Percentiles rank a stretch among this genome's conserved stretches.
phyloP scores from a whole-genome alignment of 2,329 filamentous ascomycete species.

The Chaetomium globosum region DNA sequence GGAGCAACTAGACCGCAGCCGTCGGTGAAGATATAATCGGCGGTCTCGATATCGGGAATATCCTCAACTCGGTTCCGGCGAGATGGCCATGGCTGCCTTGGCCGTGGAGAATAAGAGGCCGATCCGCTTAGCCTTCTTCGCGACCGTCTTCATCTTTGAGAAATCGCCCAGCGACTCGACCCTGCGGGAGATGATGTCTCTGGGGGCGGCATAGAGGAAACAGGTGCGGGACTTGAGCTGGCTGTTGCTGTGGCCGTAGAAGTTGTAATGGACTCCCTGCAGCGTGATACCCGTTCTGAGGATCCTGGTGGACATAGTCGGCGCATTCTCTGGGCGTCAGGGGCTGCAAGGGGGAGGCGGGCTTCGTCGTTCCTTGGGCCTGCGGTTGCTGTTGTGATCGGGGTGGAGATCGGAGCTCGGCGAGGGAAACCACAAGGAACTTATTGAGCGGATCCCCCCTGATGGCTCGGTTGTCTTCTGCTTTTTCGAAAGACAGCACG shows the following conservation, averaged over 20 bases:
- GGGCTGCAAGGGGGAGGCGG: slow-evolving; percentile 29
- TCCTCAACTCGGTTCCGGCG: slow-evolving; percentile 44
- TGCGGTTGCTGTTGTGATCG: slow-evolving; percentile 17
- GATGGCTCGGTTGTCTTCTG: slow-evolving; percentile 43
- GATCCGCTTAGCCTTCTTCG: slow-evolving; percentile 48
- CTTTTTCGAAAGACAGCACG: slow-evolving; percentile 38
- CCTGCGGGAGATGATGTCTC: slow-evolving; percentile 41
- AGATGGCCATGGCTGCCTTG: slow-evolving; percentile 40
- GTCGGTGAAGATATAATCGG: slow-evolving; percentile 48
- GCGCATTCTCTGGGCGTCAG: slow-evolving; percentile 42
- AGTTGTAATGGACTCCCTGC: slow-evolving; percentile 45
- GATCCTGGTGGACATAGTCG: slow-evolving; percentile 44
- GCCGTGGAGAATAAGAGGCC: slow-evolving; percentile 47
- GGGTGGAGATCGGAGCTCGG: slow-evolving; percentile 40
- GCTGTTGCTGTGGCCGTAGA: slow-evolving; percentile 50
- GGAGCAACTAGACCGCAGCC: slow-evolving; percentile 46
- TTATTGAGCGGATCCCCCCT: slow-evolving; percentile 37
- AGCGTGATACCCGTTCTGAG: slow-evolving; percentile 42
- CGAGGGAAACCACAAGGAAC: slow-evolving; percentile 43
- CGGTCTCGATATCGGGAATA: slow-evolving; percentile 44
- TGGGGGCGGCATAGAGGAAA: slow-evolving; percentile 44
- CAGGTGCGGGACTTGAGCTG: slow-evolving; percentile 49
- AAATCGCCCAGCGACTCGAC: slow-evolving; percentile 47
- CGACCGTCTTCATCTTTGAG: slow-evolving; percentile 47
- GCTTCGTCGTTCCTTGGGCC: not conserved